phyloP scores from a whole-genome alignment of 2,329 filamentous ascomycete species.

The Phaeoacremonium minimum region DNA sequence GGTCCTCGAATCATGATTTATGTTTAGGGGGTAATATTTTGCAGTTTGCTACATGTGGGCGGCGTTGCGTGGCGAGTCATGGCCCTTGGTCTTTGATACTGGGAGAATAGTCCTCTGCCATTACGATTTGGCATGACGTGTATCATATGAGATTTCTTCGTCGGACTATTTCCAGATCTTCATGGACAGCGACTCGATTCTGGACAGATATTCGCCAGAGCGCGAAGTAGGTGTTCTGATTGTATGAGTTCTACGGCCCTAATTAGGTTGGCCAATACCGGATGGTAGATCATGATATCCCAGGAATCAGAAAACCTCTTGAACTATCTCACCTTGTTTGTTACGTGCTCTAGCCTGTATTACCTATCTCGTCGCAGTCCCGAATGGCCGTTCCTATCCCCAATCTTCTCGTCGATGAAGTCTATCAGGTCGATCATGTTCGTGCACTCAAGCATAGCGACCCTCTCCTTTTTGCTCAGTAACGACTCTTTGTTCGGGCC shows the following conservation, averaged over 20 bases:
- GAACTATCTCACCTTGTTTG: too few relatives aligned
- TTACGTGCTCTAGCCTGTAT: too few relatives aligned
- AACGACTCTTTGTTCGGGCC: conserved; percentile 46
- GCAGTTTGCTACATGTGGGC: too few relatives aligned
- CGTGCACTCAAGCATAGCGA: conserved; percentile 39
- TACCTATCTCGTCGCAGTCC: conserved; percentile 15
- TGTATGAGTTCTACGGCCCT: too few relatives aligned
- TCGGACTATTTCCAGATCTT: too few relatives aligned
- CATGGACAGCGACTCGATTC: not conserved
- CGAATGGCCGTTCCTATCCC: conserved; percentile 12
- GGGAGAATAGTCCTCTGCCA: not conserved
- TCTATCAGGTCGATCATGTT: conserved; percentile 57
- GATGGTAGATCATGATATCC: conserved; percentile 12
- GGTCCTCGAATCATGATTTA: conserved; percentile 6
- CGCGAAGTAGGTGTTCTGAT: too few relatives aligned
- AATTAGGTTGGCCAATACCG: too few relatives aligned
- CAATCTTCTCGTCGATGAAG: conserved; percentile 50
- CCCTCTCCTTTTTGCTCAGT: conserved; percentile 52
- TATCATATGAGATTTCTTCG: not conserved
- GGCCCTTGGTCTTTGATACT: too few relatives aligned
- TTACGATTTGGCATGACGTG: not conserved
- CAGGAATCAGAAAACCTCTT: too few relatives aligned
- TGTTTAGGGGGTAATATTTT: not conserved
- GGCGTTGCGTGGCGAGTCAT: too few relatives aligned
- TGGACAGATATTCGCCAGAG: too few relatives aligned